These are phyloP conservation scores for Amphirosellinia nigrospora DNA, from an alignment of 495 filamentous ascomycete species.

Conservation along the genomic window DNA sequence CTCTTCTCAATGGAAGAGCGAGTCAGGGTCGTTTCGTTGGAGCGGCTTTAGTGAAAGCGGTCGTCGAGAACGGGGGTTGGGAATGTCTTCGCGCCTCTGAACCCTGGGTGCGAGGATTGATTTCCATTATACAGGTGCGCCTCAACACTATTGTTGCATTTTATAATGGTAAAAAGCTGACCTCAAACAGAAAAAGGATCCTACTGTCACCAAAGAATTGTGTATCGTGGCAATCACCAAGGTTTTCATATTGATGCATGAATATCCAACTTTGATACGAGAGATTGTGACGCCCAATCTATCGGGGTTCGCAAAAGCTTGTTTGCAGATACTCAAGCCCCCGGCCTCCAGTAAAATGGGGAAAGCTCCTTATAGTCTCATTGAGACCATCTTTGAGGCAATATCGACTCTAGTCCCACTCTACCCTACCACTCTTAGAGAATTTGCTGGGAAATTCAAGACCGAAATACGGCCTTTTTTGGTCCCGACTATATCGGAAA, in stretches of 20 bases:
- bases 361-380: constrained; percentile 49
- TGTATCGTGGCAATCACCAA: constrained; percentile 76
- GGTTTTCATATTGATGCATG: constrained; percentile 81
- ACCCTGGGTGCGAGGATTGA: constrained; percentile 73
- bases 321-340: constrained; percentile 68
- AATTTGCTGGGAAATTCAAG: constrained; percentile 71
- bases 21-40: constrained; percentile 76
- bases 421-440: constrained; percentile 80
- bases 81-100: constrained; percentile 72
- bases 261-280: constrained; percentile 79
- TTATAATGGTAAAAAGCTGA: constrained; percentile 21
- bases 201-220: constrained; percentile 72
- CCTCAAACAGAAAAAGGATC: constrained; percentile 70
- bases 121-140: constrained; percentile 71
- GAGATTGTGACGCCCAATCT: constrained; percentile 87
- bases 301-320: constrained; percentile 72
- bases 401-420: constrained; percentile 73
- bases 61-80: constrained; percentile 80
- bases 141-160: constrained; percentile 16
- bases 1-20: constrained; percentile 74
- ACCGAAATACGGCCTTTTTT: constrained; percentile 61
- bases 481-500: constrained; percentile 60
- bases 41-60: constrained; percentile 77
- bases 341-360: constrained; percentile 48
- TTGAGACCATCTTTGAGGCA: constrained; percentile 62